Percentiles rank a stretch among this genome's conserved stretches.
Evolutionary conservation across 2,329 filamentous ascomycete genomes (phyloP).

Genomic region (Corinectria fuckeliana): DNA sequence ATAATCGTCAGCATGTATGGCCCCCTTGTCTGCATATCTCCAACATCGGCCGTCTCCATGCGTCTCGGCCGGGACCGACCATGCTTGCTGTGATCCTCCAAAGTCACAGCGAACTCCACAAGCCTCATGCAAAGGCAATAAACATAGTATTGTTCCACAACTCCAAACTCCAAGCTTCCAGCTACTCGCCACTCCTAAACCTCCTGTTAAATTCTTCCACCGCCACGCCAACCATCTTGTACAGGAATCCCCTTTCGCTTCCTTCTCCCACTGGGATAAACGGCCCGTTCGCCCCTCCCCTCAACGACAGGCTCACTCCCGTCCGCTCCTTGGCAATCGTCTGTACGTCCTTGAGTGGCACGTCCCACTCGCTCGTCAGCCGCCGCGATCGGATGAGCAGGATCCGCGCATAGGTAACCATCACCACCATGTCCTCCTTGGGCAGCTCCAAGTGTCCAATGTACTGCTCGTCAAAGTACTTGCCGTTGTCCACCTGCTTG

Average conservation of each 20-base stretch:
- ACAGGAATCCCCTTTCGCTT: slow-evolving; percentile 68
- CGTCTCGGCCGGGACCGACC: slow-evolving; percentile 16
- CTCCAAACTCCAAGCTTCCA: background rate
- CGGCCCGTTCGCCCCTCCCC: slow-evolving; percentile 90
- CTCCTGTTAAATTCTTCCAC: slow-evolving; percentile 72
- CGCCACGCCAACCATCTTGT: slow-evolving; percentile 69
- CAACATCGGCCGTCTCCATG: slow-evolving; percentile 5
- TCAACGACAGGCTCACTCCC: slow-evolving; percentile 85
- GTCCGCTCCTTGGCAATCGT: slow-evolving; percentile 97
- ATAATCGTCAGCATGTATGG: background rate
- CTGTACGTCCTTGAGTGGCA: slow-evolving; percentile 93
- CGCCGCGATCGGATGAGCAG: slow-evolving; percentile 88
- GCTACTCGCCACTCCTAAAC: slow-evolving; percentile 53
- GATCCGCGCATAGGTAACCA: slow-evolving; percentile 88
- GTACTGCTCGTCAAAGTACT: slow-evolving; percentile 97
- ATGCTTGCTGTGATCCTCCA: background rate
- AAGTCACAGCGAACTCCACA: slow-evolving; percentile 5
- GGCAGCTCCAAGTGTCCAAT: slow-evolving; percentile 95
- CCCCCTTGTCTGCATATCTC: background rate
- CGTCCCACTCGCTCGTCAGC: slow-evolving; percentile 92
- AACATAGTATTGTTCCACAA: background rate
- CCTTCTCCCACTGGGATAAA: slow-evolving; percentile 96
- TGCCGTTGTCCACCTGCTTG: slow-evolving; percentile 96
- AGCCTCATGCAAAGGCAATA: background rate
- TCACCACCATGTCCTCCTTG: slow-evolving; percentile 84